Evolutionary conservation across 768 basidiomycete species (phyloP), one percentile per base, ranked within the genome.

Genomic region (Boletus patriciae): DNA sequence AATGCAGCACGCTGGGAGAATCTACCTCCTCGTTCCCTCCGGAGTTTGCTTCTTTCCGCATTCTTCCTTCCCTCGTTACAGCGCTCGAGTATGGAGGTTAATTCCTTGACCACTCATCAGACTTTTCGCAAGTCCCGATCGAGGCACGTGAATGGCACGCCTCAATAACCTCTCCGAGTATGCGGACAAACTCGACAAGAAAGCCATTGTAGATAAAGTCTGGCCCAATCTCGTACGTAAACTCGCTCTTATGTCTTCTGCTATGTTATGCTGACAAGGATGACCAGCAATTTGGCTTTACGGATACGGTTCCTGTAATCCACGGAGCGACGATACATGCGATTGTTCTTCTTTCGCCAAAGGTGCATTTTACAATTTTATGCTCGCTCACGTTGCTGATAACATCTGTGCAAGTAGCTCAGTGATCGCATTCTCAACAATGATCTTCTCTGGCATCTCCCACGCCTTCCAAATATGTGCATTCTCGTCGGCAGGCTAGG

Each of bases 401-500:
- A 37, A 52, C 46, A 21, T 23, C 36, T 21, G 10, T 38, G 7
- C 4, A 13, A 31, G 3, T 59, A 97, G 94, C 79, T 99, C 49
- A 89, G 77, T 48, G 94, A 97, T 61, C 88, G 96, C 3, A 83
- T 98, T 38, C 79, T 98, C 37, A 99, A 99, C 73, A 99, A 98
- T 64, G 97, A 99, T 58, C 84, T 99, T 19, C 83, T 99, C 12
- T 88, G 96, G 3, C 82, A 91, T 59, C 82, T 99, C 25, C 95
- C 95, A 3, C 92, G 92, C 66, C 88, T 92, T 74, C 97, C 97
- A 16, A 98, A 98, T 66, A 97, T 97, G 0, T 96, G 94, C 66
- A 98, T 99, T 62, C 83, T 98, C 4, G 84, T 99, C 54, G 96
- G 95, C 18, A 84, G 96, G 8, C 79, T 99, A 6, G 94, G 91